A percentile compares a stretch with the other conserved stretches of the same genome.
Evolutionary conservation across 257 asterid genomes (phyloP).

Genomic region (Echites panduratus): DNA sequence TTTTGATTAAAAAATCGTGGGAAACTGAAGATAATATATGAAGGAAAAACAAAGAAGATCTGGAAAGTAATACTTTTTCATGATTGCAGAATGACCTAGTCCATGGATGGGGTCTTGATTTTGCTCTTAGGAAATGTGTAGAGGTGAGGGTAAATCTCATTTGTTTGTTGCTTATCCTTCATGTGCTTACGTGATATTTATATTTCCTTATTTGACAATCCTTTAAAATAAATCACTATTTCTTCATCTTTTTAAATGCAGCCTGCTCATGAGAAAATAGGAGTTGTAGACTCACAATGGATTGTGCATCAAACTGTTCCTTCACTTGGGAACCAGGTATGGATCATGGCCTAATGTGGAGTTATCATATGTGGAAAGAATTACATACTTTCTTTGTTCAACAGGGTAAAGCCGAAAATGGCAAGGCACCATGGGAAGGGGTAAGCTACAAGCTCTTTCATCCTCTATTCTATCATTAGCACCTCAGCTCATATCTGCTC

Average conservation of each 20-base stretch:
- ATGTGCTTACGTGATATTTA: background rate
- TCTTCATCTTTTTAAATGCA: constrained; percentile 19
- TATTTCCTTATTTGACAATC: background rate
- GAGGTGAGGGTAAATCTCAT: constrained; percentile 42
- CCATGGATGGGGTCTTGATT: constrained; percentile 99
- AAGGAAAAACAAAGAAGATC: background rate
- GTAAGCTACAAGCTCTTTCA: constrained; percentile 30
- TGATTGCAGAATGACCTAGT: constrained; percentile 80
- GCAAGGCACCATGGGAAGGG: constrained; percentile 99
- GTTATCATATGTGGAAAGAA: background rate
- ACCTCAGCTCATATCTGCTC: background rate
- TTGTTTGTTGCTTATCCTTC: background rate
- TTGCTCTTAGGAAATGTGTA: constrained; percentile 87
- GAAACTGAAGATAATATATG: background rate
- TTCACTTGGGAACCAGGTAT: constrained; percentile 88
- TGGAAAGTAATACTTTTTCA: constrained; percentile 13
- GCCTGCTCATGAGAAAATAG: constrained; percentile 95
- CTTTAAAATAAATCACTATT: background rate
- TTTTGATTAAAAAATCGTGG: background rate
- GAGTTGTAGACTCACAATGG: constrained; percentile 95
- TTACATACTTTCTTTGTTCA: constrained; percentile 3
- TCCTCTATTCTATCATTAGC: background rate
- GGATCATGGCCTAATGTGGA: background rate
- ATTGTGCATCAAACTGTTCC: constrained; percentile 92
- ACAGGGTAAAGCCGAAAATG: constrained; percentile 74